Evolutionary conservation across 2,329 filamentous ascomycete species (phyloP), one percentile per base, ranked within the genome.

Genomic region (Xylaria hypoxylon): DNA sequence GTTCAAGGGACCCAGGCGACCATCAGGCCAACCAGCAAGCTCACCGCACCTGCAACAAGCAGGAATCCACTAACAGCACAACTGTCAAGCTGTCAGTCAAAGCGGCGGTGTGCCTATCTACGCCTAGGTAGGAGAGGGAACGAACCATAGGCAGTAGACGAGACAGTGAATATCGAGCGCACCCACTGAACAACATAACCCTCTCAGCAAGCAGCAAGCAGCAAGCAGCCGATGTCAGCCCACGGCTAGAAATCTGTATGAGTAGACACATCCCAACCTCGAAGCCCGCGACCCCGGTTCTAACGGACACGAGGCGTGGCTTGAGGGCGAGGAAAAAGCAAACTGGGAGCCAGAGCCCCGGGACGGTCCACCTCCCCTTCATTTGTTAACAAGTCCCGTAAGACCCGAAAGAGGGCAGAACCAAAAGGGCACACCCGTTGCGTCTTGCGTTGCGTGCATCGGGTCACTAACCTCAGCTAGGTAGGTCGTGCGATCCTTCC

Each of bases 391-490:
- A 67, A 45, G 67, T 63, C 69, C 72, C 69, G 72, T 75, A 73
- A 66, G 72, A 72, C 73, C 75, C 67, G 71, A 65, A 71, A 47
- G 40, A 59, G 50, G 55, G 42, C 45, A 51, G 31, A 50, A 28
- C 64, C 64, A 33, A 62, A 71, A 70, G 72, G 70, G 66, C 67
- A 73, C 65, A 72, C 71, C 73, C 73, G 65, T 72, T 60, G 58
- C 63, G 53, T 55, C 35, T 71, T 72, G 71, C 68, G 71, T 74
- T 75, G 72, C 71, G 73, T 75, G 74, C 74, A 73, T 75, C 71
- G 73, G 73, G 68, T 67, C 45, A 70, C 71, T 74, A 74, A 65
- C 68, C 71, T 66, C 45, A 63, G 66, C 59, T 45, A 60, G 66
- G 66, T 56, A 73, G 71, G 70, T 69, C 70, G 71, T 72, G 70